A percentile compares a stretch with the other conserved stretches of the same genome.
Conservation (phyloP, 2,329 filamentous ascomycete species). For the Acrodontium crateriforme region DNA sequence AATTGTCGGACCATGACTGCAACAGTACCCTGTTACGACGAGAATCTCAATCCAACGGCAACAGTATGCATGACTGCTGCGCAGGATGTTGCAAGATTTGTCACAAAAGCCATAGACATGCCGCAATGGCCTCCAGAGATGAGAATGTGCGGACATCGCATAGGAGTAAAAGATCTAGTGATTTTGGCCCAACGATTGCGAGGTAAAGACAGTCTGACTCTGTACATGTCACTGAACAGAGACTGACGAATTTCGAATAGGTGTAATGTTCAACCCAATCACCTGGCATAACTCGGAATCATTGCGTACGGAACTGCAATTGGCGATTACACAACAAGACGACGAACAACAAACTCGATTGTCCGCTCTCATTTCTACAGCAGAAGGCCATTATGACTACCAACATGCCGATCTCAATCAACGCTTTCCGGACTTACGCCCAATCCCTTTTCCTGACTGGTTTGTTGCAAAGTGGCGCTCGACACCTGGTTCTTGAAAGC, state of each 20-base stretch:
- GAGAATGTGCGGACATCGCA: constrained; percentile 52
- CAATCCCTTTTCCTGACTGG: constrained; percentile 26
- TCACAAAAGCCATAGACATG: constrained; percentile 55
- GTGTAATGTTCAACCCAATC: constrained; percentile 6
- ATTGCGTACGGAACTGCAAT: constrained; percentile 35
- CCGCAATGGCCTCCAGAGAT: constrained; percentile 54
- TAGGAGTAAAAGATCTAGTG: constrained; percentile 48
- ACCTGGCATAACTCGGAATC: constrained; percentile 36
- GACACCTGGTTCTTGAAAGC: no score
- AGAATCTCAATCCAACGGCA: constrained; percentile 33
- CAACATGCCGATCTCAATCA: constrained; percentile 45
- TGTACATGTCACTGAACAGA: neutral
- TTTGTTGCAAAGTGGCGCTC: constrained; percentile 19
- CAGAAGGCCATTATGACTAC: constrained; percentile 55
- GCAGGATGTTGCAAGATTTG: constrained; percentile 55
- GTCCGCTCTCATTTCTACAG: constrained; percentile 52
- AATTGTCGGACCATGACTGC: constrained; percentile 45
- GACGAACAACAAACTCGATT: constrained; percentile 28
- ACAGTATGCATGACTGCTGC: constrained; percentile 54
- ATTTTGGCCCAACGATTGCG: constrained; percentile 37
- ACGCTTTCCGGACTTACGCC: constrained; percentile 24
- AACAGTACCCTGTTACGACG: constrained; percentile 45
- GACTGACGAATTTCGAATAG: constrained; percentile 4
- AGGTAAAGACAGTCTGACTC: constrained; percentile 20
- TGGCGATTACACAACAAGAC: constrained; percentile 23